Evolutionary conservation across 2,329 filamentous ascomycete species (phyloP).

Genomic region (Periconia sp.): DNA sequence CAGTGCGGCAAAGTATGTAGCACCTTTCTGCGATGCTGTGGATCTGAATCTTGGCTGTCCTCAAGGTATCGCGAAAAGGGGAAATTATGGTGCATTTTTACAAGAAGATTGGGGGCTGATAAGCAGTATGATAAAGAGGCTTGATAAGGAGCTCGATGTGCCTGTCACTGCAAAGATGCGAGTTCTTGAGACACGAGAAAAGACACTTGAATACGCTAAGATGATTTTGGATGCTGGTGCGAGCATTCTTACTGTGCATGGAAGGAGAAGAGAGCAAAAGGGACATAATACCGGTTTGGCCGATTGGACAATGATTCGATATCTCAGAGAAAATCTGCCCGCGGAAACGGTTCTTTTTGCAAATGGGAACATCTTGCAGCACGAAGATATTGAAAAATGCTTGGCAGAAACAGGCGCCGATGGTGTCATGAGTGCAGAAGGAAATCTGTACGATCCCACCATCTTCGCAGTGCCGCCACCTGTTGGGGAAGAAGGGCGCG

Average conservation of each 20-base stretch:
- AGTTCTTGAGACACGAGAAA: conserved; percentile 81
- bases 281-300: conserved; percentile 92
- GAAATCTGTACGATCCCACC: conserved; percentile 86
- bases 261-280: conserved; percentile 86
- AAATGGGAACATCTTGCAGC: conserved; percentile 89
- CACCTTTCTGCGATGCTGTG: conserved; percentile 89
- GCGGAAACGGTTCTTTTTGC: conserved; percentile 91
- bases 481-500: conserved; percentile 64
- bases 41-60: conserved; percentile 96
- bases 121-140: conserved; percentile 76
- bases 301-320: conserved; percentile 85
- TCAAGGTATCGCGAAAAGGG: conserved; percentile 88
- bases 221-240: conserved; percentile 86
- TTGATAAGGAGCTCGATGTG: conserved; percentile 75
- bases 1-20: conserved; percentile 73
- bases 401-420: conserved; percentile 84
- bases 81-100: conserved; percentile 90
- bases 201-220: conserved; percentile 83
- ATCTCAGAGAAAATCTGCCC: conserved; percentile 79
- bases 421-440: conserved; percentile 94
- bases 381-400: conserved; percentile 75
- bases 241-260: conserved; percentile 92
- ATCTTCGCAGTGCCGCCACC: conserved; percentile 75
- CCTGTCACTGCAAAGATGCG: conserved; percentile 96
- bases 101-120: conserved; percentile 91